Conservation (phyloP, 2,329 filamentous ascomycete genomes). For the Curvularia verruculosa region DNA sequence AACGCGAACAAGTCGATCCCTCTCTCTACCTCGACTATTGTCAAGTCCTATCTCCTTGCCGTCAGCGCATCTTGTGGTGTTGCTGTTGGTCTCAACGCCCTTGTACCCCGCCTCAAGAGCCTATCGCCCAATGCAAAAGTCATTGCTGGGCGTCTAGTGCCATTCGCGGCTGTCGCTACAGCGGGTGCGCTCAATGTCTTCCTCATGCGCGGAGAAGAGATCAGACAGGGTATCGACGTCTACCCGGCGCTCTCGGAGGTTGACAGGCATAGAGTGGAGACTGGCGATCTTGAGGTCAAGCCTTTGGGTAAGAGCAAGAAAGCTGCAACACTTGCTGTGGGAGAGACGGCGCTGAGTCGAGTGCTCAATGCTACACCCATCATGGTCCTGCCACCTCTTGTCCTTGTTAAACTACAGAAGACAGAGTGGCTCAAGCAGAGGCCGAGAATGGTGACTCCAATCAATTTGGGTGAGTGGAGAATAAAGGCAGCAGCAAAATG, state of each 20-base stretch:
- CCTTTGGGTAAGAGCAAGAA: constrained; percentile 86
- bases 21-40: constrained; percentile 77
- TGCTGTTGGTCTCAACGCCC: constrained; percentile 85
- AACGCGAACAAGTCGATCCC: constrained; percentile 98
- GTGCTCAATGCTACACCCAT: constrained; percentile 95
- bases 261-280: constrained; percentile 70
- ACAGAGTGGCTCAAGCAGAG: constrained; percentile 79
- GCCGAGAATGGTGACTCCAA: constrained; percentile 76
- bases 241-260: constrained; percentile 78
- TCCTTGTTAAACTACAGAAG: constrained; percentile 83
- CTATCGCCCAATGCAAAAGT: constrained; percentile 76
- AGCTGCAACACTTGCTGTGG: constrained; percentile 86
- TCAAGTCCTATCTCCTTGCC: constrained; percentile 88
- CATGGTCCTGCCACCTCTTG: constrained; percentile 91
- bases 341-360: constrained; percentile 87
- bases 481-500: constrained; percentile 62
- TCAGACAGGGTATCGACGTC: constrained; percentile 88
- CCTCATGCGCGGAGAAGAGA: constrained; percentile 97
- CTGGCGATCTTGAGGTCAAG: constrained; percentile 63
- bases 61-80: constrained; percentile 94
- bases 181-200: constrained; percentile 95
- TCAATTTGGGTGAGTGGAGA: constrained; percentile 73
- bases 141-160: constrained; percentile 84
- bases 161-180: constrained; percentile 91
- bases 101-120: constrained; percentile 82